Evolutionary conservation across 768 basidiomycete genomes (phyloP), one percentile per base, ranked within the genome.

Genomic region (Mycena filopes): DNA sequence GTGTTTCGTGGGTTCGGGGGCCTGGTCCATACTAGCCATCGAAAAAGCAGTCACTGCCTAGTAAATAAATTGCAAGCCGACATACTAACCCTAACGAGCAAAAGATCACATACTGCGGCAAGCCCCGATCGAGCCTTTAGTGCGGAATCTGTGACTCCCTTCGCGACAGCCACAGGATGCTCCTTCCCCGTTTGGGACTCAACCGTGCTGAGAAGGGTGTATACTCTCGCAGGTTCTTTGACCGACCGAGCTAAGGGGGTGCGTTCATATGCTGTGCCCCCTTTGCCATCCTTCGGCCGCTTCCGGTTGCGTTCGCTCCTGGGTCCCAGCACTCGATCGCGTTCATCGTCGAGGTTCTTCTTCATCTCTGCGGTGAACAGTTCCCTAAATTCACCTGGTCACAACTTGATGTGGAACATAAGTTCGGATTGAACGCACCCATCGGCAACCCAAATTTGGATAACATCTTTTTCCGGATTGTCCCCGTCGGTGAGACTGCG

Each of bases 261-360:
- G 0, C 64, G 57, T 23, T 66, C 64, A 29, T 53, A 66, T 1
- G 64, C 64, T 20, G 33, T 60, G 1, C 64, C 64, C 3, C 58
- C 57, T 6, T 4, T 28, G 5, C 36, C 11, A 4, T 15, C 26
- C 4, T 20, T 31, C 3, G 62, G 38, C 1, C 62, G 46, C 7
- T 5, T 38, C 2, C 45, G 42, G 2, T 23, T 33, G 29, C 62
- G 62, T 13, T 13, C 3, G 1, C 0, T 1, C 2, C 36, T 33
- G 2, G 23, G 25, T 3, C 62, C 62, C 5, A 63, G 55, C 13
- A 63, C 28, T 1, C 10, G 11, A 31, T 55, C 47, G 16, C 62
- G 54, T 25, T 46, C 62, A 1, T 23, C 15, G 9, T 43, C 38
- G n/a, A 56, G 38, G 9, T 20, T 29, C 15, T 38, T 10, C 9